Evolutionary conservation across 768 basidiomycete species (phyloP), one percentile per base, ranked within the genome.

Genomic region (Xerocomellus chrysenteron): DNA sequence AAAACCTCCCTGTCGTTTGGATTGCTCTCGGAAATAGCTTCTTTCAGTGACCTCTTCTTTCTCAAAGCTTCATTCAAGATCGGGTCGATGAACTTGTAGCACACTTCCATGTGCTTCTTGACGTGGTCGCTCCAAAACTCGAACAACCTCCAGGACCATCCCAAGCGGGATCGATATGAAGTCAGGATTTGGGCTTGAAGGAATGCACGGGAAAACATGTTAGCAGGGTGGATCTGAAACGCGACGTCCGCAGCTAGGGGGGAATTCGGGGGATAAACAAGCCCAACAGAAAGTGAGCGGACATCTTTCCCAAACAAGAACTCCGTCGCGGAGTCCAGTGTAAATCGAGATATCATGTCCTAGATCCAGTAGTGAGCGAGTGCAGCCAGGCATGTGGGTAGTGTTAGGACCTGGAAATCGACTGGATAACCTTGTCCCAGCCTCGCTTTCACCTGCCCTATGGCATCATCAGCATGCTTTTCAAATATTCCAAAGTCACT

Each of bases 271-370:
- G 84, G 82, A 61, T 83, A 81, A 2, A 82, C 76, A 2, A 85
- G 71, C 3, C 75, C 76, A 0, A 74, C 79, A 5, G 73, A 72
- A 19, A 84, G 78, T 5, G 80, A 80, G 42, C 65, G 64, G n/a
- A 83, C 76, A 53, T 78, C 72, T 26, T 78, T 68, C 26, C 76
- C 79, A 56, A 85, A 84, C 30, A 85, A 75, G 60, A 85, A 86
- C 44, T 82, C 80, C 0, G 83, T 78, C 0, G 82, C 83, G 0
- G 81, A 78, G 66, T 86, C 85, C 42, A 85, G 71, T 0, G 84
- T 86, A 67, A 85, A 86, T 4, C 82, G 77, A 2, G 77, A 77
- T 4, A 78, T 75, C 53, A 80, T 73, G 47, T 85, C 83, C 80
- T 83, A 47, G 32, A 46, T 32, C 14, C 21, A 14, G 19, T n/a